Evolutionary conservation across 176 grass and related monocot genomes (phyloP).

Genomic region (Aegilops speltoides): DNA sequence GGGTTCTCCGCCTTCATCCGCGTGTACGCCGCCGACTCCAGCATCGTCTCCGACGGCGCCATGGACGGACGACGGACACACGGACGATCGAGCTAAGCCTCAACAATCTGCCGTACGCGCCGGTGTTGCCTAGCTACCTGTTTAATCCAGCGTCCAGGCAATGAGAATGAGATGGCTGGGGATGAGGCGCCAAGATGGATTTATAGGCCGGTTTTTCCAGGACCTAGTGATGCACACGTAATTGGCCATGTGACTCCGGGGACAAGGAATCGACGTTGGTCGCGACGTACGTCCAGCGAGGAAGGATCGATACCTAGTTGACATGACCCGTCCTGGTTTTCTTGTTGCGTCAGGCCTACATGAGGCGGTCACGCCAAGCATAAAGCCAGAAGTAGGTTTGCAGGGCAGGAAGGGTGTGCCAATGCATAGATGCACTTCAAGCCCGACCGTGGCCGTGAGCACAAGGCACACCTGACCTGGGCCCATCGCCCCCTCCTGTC

Average conservation of each 20-base stretch:
- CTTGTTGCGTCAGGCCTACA: not conserved
- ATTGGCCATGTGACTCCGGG: not conserved
- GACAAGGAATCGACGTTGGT: conserved; percentile 21
- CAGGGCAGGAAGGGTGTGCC: not conserved
- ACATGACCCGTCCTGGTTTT: conserved; percentile 6
- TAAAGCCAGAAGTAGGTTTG: not conserved
- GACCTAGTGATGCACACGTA: not conserved
- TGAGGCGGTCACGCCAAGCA: conserved; percentile 35
- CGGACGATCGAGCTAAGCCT: not conserved
- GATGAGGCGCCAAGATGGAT: not conserved
- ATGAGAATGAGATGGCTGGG: not conserved
- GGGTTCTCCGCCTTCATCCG: conserved; percentile 28
- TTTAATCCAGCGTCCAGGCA: not conserved
- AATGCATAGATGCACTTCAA: not conserved
- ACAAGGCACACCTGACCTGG: conserved; percentile 8
- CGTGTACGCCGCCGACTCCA: conserved; percentile 10
- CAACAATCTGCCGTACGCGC: not conserved
- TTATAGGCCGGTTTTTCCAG: conserved; percentile 17
- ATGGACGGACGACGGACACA: not conserved
- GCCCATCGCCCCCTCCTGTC: not conserved
- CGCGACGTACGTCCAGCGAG: not conserved
- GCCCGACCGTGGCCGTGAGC: not conserved
- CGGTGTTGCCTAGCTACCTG: not conserved
- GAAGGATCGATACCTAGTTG: conserved; percentile 42
- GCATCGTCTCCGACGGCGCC: not conserved